Conservation (phyloP, 176 grass and related monocot genomes). For the Phyllostachys edulis region DNA sequence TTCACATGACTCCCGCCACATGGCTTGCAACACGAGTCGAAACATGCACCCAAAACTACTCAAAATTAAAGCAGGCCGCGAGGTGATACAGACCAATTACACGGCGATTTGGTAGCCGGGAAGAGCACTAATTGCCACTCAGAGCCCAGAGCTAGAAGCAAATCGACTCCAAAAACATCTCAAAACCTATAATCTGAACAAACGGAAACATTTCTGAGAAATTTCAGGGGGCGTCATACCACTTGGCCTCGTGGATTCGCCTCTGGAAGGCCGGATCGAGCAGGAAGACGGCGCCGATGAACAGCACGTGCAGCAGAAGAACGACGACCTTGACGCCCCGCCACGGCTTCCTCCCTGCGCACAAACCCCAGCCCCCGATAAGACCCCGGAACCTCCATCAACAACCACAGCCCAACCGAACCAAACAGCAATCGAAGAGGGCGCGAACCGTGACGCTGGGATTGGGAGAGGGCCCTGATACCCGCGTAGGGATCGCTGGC, state of each 20-base stretch:
- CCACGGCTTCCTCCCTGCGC: constrained; percentile 27
- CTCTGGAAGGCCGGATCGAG: constrained; percentile 59
- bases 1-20: not conserved
- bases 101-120: not conserved
- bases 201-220: not conserved
- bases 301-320: constrained; percentile 72
- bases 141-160: not conserved
- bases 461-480: not conserved
- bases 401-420: not conserved
- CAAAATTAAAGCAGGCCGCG: not conserved
- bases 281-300: constrained; percentile 69
- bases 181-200: not conserved
- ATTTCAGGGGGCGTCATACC: not conserved
- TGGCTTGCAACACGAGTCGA: not conserved
- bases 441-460: not conserved
- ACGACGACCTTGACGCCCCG: constrained; percentile 1
- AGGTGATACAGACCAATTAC: not conserved
- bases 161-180: not conserved
- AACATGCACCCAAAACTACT: not conserved
- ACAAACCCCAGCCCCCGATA: not conserved
- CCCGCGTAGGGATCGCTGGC: not conserved
- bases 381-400: not conserved
- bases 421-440: not conserved
- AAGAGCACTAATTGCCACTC: not conserved
- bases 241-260: constrained; percentile 42